Conservation (phyloP, 2,329 filamentous ascomycete species). For the Fusarium globosum region DNA sequence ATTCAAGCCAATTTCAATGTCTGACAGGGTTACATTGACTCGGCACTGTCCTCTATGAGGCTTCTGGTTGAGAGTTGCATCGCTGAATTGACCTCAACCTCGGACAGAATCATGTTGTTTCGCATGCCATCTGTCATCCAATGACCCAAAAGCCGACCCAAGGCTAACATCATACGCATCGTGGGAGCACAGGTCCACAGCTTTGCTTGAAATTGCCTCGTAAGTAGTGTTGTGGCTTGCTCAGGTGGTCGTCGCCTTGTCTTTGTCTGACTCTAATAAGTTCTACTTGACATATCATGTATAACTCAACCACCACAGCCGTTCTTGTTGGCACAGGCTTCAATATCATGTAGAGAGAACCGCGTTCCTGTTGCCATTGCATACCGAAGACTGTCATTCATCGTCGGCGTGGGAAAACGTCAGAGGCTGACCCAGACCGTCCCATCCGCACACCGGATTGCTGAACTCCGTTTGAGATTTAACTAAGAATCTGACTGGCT, state of each 20-base stretch:
- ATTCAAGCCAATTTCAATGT: not conserved
- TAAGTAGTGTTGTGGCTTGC: not conserved
- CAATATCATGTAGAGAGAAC: not conserved
- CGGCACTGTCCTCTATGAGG: not conserved
- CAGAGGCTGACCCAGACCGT: not conserved
- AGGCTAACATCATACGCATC: not conserved
- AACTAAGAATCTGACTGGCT: not conserved
- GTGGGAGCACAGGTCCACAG: not conserved
- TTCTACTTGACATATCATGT: not conserved
- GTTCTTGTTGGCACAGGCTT: not conserved
- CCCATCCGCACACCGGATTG: not conserved
- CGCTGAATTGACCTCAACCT: not conserved
- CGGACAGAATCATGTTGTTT: not conserved
- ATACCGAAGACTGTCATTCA: not conserved
- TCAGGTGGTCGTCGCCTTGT: not conserved
- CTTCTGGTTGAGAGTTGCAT: not conserved
- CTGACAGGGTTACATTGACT: not conserved
- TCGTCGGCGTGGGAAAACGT: not conserved
- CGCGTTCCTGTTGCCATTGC: not conserved
- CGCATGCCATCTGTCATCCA: not conserved
- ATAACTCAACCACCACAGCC: constrained; percentile 16
- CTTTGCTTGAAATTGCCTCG: not conserved
- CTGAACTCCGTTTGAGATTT: not conserved
- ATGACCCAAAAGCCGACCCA: not conserved
- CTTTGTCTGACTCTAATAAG: not conserved